Conservation (phyloP, 306 rosid species). For the Trifolium repens region DNA sequence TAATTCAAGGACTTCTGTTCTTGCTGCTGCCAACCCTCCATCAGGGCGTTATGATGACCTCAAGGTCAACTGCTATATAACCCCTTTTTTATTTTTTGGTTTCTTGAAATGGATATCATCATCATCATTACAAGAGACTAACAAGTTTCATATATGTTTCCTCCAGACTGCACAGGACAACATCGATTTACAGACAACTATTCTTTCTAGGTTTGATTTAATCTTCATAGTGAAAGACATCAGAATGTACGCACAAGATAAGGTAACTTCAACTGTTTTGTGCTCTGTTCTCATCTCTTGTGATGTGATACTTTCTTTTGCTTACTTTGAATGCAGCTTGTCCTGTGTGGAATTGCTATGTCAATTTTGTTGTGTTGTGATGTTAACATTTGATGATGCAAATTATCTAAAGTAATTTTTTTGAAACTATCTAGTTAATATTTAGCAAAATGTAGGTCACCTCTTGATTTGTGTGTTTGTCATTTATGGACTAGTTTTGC, state of each 20-base stretch:
- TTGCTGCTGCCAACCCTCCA: slow-evolving; percentile 99
- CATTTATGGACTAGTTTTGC: slow-evolving; percentile 22
- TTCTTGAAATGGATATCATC: slow-evolving; percentile 7
- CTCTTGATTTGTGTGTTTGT: slow-evolving; percentile 4
- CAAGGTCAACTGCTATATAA: slow-evolving; percentile 58
- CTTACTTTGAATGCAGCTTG: slow-evolving; percentile 12
- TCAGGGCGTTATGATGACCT: slow-evolving; percentile 99
- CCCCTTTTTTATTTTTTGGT: not conserved
- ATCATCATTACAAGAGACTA: slow-evolving; percentile 33
- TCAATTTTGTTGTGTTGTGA: not conserved
- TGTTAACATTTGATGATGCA: slow-evolving; percentile 9
- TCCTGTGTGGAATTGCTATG: slow-evolving; percentile 4
- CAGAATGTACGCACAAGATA: slow-evolving; percentile 93
- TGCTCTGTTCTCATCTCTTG: slow-evolving; percentile 25
- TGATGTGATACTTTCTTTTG: slow-evolving; percentile 13
- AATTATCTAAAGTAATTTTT: not conserved
- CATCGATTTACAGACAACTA: slow-evolving; percentile 97
- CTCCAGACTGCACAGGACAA: slow-evolving; percentile 98
- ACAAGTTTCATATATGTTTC: slow-evolving; percentile 38
- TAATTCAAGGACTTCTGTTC: slow-evolving; percentile 97
- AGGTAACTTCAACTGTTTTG: slow-evolving; percentile 59
- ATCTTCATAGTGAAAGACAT: slow-evolving; percentile 96
- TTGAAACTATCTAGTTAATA: not conserved
- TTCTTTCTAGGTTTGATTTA: slow-evolving; percentile 95
- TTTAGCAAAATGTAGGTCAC: not conserved